Evolutionary conservation across 2,329 filamentous ascomycete genomes (phyloP).

Genomic region (Apiospora arundinis): DNA sequence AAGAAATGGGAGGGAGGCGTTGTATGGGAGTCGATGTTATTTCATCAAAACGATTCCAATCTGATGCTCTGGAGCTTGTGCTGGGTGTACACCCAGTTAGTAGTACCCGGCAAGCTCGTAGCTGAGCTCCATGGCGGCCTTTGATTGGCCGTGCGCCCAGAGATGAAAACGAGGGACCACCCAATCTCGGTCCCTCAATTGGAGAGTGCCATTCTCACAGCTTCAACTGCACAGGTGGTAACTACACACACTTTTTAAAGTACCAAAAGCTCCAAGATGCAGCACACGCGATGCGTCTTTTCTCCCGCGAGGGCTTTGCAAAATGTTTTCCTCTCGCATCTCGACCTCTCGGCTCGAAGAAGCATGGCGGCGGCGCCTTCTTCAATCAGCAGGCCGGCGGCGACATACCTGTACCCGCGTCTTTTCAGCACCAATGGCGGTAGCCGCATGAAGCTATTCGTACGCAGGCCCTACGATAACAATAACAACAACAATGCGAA

Average conservation of each 20-base stretch:
- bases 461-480: background rate
- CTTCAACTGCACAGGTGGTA: background rate
- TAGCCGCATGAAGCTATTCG: constrained; percentile 19
- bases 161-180: background rate
- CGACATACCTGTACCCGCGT: constrained; percentile 27
- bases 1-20: background rate
- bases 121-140: background rate
- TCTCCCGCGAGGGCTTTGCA: constrained; percentile 38
- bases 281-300: constrained; percentile 33
- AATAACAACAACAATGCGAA: background rate
- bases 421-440: constrained; percentile 25
- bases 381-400: background rate
- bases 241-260: background rate
- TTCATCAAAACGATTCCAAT: background rate
- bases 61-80: background rate
- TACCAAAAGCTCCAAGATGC: constrained; percentile 30
- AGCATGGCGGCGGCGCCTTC: constrained; percentile 26
- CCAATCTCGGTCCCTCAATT: background rate
- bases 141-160: constrained; percentile 25
- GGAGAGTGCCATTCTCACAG: background rate
- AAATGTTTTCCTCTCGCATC: constrained; percentile 34
- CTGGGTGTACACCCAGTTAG: background rate
- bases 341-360: constrained; percentile 22
- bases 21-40: background rate
- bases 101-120: background rate